Conservation (phyloP, 768 basidiomycete genomes). For the Glaciozyma martinii region DNA sequence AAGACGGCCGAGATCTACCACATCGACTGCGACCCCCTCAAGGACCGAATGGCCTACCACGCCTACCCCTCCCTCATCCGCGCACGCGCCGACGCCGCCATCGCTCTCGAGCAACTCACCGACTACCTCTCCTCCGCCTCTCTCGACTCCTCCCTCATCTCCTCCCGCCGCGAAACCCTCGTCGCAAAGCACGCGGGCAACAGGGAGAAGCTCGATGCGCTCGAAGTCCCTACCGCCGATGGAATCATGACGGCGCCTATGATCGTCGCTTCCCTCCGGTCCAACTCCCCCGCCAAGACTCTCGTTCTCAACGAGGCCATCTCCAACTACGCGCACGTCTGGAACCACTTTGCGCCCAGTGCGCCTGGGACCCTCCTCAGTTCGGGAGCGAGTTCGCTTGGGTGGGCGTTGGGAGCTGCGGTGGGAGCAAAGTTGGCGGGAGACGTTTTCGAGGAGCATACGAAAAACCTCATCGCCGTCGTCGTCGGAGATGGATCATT, state of each 20-base stretch:
- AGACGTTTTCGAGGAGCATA: conserved; percentile 25
- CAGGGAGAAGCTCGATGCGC: conserved; percentile 27
- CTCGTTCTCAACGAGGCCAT: conserved; percentile 59
- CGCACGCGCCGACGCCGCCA: conserved; percentile 51
- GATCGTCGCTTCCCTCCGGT: conserved; percentile 48
- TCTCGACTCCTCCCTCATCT: background rate
- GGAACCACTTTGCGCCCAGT: conserved; percentile 36
- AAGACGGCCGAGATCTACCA: conserved; percentile 50
- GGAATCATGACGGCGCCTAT: conserved; percentile 44
- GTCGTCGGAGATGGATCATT: conserved; percentile 65
- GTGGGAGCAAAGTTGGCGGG: conserved; percentile 53
- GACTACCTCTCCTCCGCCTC: conserved; percentile 28
- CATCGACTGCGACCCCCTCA: conserved; percentile 57
- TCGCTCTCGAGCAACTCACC: conserved; percentile 49
- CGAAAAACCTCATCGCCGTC: conserved; percentile 51
- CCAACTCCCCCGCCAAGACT: conserved; percentile 42
- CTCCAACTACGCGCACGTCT: conserved; percentile 50
- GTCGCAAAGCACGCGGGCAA: conserved; percentile 13
- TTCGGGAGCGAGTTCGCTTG: conserved; percentile 59
- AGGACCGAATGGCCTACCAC: conserved; percentile 38
- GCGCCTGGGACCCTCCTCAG: conserved; percentile 35
- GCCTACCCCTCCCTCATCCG: conserved; percentile 49
- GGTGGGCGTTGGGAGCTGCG: conserved; percentile 59
- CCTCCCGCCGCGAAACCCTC: background rate
- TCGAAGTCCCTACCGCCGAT: conserved; percentile 30